Evolutionary conservation across 306 rosid species (phyloP), one percentile per base, ranked within the genome.

Genomic region (Crataegus laevigata): DNA sequence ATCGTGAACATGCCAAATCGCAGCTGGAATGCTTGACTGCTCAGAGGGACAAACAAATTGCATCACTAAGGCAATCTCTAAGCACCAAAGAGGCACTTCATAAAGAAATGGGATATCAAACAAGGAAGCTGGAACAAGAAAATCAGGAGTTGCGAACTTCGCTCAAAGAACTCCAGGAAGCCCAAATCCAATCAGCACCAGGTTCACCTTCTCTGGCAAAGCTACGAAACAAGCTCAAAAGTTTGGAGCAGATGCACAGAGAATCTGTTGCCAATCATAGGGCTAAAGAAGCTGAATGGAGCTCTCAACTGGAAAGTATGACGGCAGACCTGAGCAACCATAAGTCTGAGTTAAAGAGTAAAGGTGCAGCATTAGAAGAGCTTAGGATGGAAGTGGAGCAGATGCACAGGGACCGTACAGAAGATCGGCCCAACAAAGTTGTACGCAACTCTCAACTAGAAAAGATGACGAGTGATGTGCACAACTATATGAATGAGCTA

Each of bases 161-260:
- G 64, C 81, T 85, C 55, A 90, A 82, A 82, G 96, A 91, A 80
- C 80, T 90, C 59, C 97, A 80, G 66, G 97, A 94, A 81, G 88
- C 89, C 77, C 89, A 87, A 77, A 89, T 94, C 78, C 96, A 88
- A 85, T 84, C 81, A 73, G 87, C 92, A 54, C 82, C 91, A 59
- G 88, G 86, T 77, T 81, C 87, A 17, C 82, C 86, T 78, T 91
- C 98, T 5, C 81, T 87, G 62, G 83, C 86, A 25, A 90, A 85
- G 87, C 75, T 90, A 79, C 76, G 86, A 84, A 78, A 86, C 81
- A 90, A 82, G 83, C 84, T 85, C 50, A 89, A 77, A 85, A 79
- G 76, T 73, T 79, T 81, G 82, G 93, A 92, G 70, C 85, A 73
- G 69, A 79, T 80, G 72, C 91, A 90, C 36, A 84, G 74, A 80